Evolutionary conservation across 148 eudicot species (phyloP).

Genomic region (Nepenthes mirabilis): DNA sequence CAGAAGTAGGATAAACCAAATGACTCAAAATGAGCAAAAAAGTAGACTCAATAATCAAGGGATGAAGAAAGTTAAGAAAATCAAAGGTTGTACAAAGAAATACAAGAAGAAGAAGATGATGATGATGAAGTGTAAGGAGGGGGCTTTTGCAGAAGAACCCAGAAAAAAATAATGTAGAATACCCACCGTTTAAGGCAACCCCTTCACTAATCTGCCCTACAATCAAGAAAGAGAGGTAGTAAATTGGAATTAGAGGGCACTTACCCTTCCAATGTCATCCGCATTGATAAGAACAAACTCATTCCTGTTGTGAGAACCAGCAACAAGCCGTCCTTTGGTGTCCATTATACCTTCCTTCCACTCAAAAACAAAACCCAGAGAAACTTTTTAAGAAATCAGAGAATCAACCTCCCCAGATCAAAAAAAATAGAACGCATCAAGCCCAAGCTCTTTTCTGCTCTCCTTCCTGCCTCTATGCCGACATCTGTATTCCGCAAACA

Average conservation of each 20-base stretch:
- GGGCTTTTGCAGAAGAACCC: no score
- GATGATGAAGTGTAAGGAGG: no score
- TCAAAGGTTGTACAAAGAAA: no score
- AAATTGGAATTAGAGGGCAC: neutral
- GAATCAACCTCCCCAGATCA: slow-evolving; percentile 8
- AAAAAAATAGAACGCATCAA: slow-evolving; percentile 4
- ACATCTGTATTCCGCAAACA: slow-evolving; percentile 15
- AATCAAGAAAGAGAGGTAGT: neutral
- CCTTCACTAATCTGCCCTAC: neutral
- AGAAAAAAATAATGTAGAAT: no score
- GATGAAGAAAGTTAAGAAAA: no score
- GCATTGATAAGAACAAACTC: slow-evolving; percentile 72
- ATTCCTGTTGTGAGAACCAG: slow-evolving; percentile 70
- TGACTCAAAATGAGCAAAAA: no score
- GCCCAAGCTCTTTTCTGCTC: slow-evolving; percentile 3
- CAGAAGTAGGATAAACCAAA: no score
- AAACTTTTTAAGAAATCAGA: slow-evolving; percentile 6
- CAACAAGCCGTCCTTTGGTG: slow-evolving; percentile 52
- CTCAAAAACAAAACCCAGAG: slow-evolving; percentile 1
- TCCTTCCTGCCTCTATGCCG: neutral
- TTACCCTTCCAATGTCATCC: slow-evolving; percentile 62
- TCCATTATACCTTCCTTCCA: slow-evolving; percentile 22
- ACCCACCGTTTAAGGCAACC: neutral
- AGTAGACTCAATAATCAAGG: no score
- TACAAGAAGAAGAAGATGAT: no score